Evolutionary conservation across 208 protist genomes (phyloP), one percentile per base, ranked within the genome.

Genomic region (Crithidia mellificae): DNA sequence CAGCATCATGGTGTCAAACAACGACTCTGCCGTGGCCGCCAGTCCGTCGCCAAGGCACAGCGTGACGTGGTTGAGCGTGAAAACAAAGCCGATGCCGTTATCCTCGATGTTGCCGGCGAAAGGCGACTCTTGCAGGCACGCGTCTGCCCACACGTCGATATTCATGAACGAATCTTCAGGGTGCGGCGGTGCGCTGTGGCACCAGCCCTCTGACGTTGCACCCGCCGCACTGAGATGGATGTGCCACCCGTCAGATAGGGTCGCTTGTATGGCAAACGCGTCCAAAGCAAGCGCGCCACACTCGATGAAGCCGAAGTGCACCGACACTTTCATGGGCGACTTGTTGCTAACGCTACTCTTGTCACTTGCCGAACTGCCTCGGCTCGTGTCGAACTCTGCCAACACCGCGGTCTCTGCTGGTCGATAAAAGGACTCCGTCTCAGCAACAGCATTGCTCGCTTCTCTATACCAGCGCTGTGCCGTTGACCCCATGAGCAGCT

Each of bases 21-120:
- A 25, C 27, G 61, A 32, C 61, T 91, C 85, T 7, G 75, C 36
- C 17, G 58, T 74, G n/a, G 41, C 51, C 8, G 70, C 66, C 3
- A 91, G 52, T 22, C 64, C 59, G n/a, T 80, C 70, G 55, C 81
- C 70, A 6, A 91, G 49, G 24, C 51, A 63, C 9, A 91, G 20
- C 2, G 64, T 56, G 11, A 77, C 68, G 30, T 83, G 67, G 24
- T 63, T 68, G 15, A 79, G 44, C 12, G 44, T 36, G 44, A 84
- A 77, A 7, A 49, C n/a, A 56, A 90, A 91, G 22, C 51, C 82
- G 41, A 84, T 78, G 22, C 85, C 85, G 38, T 80, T 74, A 41
- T 53, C 63, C 34, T 80, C 68, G 46, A 87, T 87, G 39, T 51
- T 72, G 44, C 58, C 80, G 0, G 56, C 62, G 58, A 80, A 91